Evolutionary conservation across 441 rosid genomes (phyloP), one percentile per base, ranked within the genome.

Genomic region (Mallotus japonicus): DNA sequence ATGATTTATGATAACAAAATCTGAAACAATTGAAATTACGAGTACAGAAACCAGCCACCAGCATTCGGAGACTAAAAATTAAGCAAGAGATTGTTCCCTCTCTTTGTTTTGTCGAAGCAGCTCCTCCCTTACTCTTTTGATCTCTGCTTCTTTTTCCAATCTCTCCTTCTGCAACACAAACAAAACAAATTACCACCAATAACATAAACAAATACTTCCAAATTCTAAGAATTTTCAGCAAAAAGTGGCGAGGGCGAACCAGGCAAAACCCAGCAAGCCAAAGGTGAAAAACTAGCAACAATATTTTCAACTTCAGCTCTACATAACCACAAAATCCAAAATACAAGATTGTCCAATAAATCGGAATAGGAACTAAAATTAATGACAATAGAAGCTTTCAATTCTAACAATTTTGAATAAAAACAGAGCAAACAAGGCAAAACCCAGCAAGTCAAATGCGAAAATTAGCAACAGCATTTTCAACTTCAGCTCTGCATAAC

Each of bases 121-220:
- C 83, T 87, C 88, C 77, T 84, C 94, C 72, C 97, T 86, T 40
- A 89, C 88, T 65, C 92, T 83, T 84, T 73, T 87, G 61, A 89
- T 80, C 83, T 89, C 91, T 2, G 89, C 93, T 84, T 87, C 94
- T 76, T 78, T 89, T 81, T 89, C 97, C 88, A 88, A 7, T 76
- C 90, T 83, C 80, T 91, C 94, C 74, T 83, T 73, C 97, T 91
- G 79, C 50, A 37, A 55, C 72, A 5, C 59, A 56, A 37, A 12
- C 65, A 50, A 42, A n/a, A 44, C 37, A 65, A 8, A 22, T 22
- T 10, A 64, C 15, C 46, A 17, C 3, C 32, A 19, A 19, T 32
- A 34, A 74, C 0, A 61, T 34, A 49, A 13, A 34, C 5, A 56
- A 56, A 42, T 13, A 14, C 22, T 42, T 42, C 32, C 32, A 28